These are phyloP conservation scores for Ustilago esculenta DNA, from an alignment of 1,284 basidiomycete species.

Conservation along the genomic window DNA sequence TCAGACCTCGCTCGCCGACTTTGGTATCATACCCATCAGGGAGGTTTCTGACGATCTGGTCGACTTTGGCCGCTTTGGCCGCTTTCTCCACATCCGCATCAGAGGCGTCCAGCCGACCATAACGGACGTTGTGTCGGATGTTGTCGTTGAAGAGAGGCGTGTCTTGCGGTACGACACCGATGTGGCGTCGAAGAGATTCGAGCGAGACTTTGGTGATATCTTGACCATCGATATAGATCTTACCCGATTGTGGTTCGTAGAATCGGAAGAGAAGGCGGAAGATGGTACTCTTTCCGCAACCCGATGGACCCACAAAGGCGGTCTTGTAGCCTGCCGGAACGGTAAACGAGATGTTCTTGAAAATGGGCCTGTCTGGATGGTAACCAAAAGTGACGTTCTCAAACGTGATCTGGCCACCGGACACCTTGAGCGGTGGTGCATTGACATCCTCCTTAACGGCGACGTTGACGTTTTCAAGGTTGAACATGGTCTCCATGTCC, in stretches of 20 bases:
- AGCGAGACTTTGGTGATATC: constrained; percentile 81
- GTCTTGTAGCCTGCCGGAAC: constrained; percentile 95
- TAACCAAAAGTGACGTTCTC: constrained; percentile 93
- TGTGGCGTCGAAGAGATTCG: constrained; percentile 76
- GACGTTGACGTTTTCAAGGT: constrained; percentile 83
- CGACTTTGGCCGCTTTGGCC: constrained; percentile 85
- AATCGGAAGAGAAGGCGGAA: constrained; percentile 93
- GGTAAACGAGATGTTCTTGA: constrained; percentile 79
- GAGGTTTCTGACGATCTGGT: constrained; percentile 79
- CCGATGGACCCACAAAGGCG: constrained; percentile 94
- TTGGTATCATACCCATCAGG: constrained; percentile 88
- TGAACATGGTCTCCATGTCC: constrained; percentile 96
- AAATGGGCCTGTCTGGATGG: constrained; percentile 88
- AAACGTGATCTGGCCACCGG: constrained; percentile 87
- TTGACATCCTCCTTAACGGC: constrained; percentile 78
- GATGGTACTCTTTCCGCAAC: constrained; percentile 97
- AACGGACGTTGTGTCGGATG: constrained; percentile 92
- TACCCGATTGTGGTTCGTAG: constrained; percentile 84
- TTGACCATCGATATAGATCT: constrained; percentile 86
- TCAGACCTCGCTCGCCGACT: constrained; percentile 93
- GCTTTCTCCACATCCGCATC: constrained; percentile 88
- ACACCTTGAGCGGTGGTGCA: constrained; percentile 76
- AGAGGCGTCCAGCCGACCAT: constrained; percentile 85
- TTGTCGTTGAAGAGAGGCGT: constrained; percentile 96
- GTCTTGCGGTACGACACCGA: constrained; percentile 97